Percentiles rank a stretch among this genome's conserved stretches.
Conservation (phyloP, 345 rosid species). For the Punica granatum region DNA sequence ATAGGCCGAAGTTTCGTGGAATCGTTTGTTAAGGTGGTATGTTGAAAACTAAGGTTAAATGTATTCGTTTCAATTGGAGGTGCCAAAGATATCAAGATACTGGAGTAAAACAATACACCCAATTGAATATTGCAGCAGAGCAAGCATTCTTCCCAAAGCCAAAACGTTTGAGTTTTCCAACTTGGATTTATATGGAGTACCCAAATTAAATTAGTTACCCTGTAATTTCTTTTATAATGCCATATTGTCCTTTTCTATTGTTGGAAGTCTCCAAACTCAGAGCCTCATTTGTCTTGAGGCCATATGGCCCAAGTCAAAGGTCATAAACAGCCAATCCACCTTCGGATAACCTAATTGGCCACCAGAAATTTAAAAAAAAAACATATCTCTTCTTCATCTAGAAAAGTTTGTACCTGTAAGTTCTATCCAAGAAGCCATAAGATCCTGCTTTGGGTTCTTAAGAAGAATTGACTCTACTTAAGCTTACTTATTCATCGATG, state of each 20-base stretch:
- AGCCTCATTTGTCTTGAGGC: slow-evolving; percentile 3
- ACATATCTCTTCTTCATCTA: no score
- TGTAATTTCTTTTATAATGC: neutral
- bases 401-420: neutral
- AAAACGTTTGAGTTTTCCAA: slow-evolving; percentile 16
- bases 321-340: slow-evolving; percentile 4
- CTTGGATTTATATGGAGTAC: slow-evolving; percentile 7
- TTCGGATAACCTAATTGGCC: neutral
- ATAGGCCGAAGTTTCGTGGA: neutral
- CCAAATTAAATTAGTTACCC: neutral
- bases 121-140: neutral
- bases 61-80: neutral
- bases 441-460: neutral
- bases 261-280: slow-evolving; percentile 6
- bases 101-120: neutral
- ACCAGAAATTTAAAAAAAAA: neutral
- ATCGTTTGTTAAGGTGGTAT: neutral
- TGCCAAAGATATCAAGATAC: neutral
- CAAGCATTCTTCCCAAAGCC: slow-evolving; percentile 8
- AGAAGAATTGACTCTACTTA: neutral
- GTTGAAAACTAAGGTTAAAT: neutral
- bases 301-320: slow-evolving; percentile 1
- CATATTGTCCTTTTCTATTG: neutral
- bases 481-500: neutral
- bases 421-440: no score